Evolutionary conservation across 768 basidiomycete genomes (phyloP).

Genomic region (Russula dissimulans): DNA sequence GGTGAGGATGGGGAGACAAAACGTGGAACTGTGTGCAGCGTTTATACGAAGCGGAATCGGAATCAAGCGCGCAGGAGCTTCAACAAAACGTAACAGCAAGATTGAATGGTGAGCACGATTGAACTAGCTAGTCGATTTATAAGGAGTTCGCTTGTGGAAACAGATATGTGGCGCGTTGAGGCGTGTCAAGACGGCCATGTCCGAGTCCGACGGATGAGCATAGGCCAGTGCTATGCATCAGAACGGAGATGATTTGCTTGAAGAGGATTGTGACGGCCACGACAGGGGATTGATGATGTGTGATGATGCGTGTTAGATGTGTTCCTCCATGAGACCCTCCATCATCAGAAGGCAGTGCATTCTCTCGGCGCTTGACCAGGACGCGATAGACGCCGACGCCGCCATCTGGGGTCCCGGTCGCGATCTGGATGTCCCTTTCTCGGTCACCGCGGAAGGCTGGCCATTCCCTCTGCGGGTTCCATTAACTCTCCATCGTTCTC

Average conservation of each 20-base stretch:
- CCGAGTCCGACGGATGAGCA: slow-evolving; percentile 1
- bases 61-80: slow-evolving; percentile 3
- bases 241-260: neutral
- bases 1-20: neutral
- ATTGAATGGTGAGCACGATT: neutral
- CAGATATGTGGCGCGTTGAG: neutral
- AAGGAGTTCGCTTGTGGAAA: slow-evolving; percentile 9
- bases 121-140: slow-evolving; percentile 4
- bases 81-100: slow-evolving; percentile 6
- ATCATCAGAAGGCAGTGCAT: neutral
- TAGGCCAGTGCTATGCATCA: neutral
- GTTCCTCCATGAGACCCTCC: neutral
- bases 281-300: slow-evolving; percentile 4
- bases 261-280: neutral
- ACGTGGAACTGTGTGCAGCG: neutral
- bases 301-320: slow-evolving; percentile 2
- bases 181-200: slow-evolving; percentile 8
- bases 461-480: too few relatives aligned
- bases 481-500: too few relatives aligned
- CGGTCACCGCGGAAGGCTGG: neutral
- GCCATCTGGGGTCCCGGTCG: neutral
- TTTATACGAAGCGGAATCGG: slow-evolving; percentile 4
- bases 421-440: neutral
- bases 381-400: neutral
- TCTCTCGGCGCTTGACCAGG: neutral